Percentiles rank a stretch among this genome's conserved stretches.
phyloP scores from a whole-genome alignment of 2,329 filamentous ascomycete species.

The Paecilomyces formosus region DNA sequence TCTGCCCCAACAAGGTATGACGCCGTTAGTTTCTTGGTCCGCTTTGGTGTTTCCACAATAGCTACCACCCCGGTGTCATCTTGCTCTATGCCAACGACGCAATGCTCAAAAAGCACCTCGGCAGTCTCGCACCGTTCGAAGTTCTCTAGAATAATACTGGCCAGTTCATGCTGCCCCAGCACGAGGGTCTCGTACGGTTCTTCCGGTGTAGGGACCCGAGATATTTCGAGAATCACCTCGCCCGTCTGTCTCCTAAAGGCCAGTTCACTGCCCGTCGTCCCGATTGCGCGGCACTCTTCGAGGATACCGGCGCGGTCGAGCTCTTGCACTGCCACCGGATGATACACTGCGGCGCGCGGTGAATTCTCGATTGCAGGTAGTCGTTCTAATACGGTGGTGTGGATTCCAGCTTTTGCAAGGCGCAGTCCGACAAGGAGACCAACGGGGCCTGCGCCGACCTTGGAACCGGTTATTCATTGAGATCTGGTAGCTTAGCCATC shows the following conservation, averaged over 20 bases:
- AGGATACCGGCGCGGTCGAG: conserved; percentile 29
- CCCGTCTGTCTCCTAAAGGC: background rate
- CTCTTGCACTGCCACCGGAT: conserved; percentile 33
- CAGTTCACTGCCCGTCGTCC: conserved; percentile 19
- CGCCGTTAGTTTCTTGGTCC: background rate
- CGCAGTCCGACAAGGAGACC: conserved; percentile 35
- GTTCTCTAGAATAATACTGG: conserved; percentile 9
- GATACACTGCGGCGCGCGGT: conserved; percentile 37
- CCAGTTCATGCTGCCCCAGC: conserved; percentile 11
- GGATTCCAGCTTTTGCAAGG: conserved; percentile 25
- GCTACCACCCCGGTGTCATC: background rate
- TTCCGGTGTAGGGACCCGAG: conserved; percentile 7
- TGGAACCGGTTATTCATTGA: background rate
- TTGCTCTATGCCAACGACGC: background rate
- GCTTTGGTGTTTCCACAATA: background rate
- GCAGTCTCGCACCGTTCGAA: conserved; percentile 4
- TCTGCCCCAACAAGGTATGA: background rate
- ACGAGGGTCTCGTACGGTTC: conserved; percentile 13
- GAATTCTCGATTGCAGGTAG: conserved; percentile 18
- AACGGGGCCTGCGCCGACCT: conserved; percentile 33
- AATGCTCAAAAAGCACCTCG: background rate
- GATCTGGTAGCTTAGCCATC: background rate
- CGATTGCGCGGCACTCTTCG: conserved; percentile 22
- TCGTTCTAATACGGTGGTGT: conserved; percentile 25
- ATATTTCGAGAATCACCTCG: background rate